Evolutionary conservation across 306 rosid species (phyloP).

Genomic region (Cercis canadensis): DNA sequence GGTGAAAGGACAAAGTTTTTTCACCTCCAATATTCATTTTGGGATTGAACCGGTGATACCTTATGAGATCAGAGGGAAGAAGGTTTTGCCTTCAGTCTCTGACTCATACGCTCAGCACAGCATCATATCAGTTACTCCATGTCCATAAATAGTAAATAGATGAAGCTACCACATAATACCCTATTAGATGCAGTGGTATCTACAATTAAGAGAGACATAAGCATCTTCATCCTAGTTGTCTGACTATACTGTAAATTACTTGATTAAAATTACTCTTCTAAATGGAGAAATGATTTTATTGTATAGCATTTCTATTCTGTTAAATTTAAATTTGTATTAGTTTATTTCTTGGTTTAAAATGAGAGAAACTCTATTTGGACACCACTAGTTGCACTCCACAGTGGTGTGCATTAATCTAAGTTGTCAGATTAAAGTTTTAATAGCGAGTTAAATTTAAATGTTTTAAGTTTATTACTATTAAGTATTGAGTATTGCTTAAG

Average conservation of each 20-base stretch:
- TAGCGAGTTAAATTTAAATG: too few relatives aligned
- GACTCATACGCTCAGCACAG: conserved; percentile 49
- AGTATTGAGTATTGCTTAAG: too few relatives aligned
- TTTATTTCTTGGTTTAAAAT: too few relatives aligned
- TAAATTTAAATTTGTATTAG: too few relatives aligned
- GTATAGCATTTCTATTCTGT: too few relatives aligned
- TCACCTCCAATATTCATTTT: conserved; percentile 53
- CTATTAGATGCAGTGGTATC: conserved; percentile 44
- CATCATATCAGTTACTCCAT: conserved; percentile 36
- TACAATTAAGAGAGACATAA: conserved; percentile 44
- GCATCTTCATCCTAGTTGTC: conserved; percentile 18
- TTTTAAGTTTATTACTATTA: too few relatives aligned
- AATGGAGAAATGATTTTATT: conserved; percentile 30
- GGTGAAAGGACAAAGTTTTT: conserved; percentile 62
- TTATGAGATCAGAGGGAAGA: conserved; percentile 85
- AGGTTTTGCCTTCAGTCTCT: conserved; percentile 96
- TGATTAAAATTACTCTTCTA: conserved; percentile 25
- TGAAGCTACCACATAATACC: conserved; percentile 46
- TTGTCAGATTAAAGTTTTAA: too few relatives aligned
- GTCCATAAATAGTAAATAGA: conserved; percentile 66
- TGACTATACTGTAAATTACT: conserved; percentile 47
- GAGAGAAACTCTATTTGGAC: too few relatives aligned
- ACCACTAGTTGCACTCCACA: too few relatives aligned
- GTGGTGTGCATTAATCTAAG: too few relatives aligned
- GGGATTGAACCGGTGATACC: conserved; percentile 43